Evolutionary conservation across 306 rosid genomes (phyloP).

Genomic region (Psophocarpus tetragonolobus): DNA sequence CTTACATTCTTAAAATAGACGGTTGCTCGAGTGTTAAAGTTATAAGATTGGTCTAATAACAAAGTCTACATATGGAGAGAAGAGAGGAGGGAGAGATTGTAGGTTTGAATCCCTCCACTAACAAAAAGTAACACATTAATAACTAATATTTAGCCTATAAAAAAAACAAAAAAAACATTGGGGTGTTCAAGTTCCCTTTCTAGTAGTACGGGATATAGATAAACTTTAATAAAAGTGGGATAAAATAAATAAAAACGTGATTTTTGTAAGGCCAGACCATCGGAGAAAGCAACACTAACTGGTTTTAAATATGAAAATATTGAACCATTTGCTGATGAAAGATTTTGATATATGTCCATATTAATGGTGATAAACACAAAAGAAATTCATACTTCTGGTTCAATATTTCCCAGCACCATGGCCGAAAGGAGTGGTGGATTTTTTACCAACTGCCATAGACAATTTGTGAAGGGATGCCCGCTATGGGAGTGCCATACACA

Average conservation of each 20-base stretch:
- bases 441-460: too few species aligned
- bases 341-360: background rate
- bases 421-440: too few species aligned
- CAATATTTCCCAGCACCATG: background rate
- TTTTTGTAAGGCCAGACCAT: background rate
- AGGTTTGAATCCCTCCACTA: too few species aligned
- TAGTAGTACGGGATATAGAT: background rate
- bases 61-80: too few species aligned
- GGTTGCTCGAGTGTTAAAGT: too few species aligned
- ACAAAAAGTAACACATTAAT: too few species aligned
- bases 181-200: background rate
- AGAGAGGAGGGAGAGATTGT: too few species aligned
- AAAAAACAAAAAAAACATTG: too few species aligned
- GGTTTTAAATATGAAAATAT: background rate
- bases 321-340: background rate
- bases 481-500: too few species aligned
- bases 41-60: too few species aligned
- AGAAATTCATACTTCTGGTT: background rate
- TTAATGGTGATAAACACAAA: background rate
- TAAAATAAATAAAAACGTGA: background rate
- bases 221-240: background rate
- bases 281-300: background rate
- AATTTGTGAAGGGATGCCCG: too few species aligned
- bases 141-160: too few species aligned
- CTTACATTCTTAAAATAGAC: background rate